Percentiles rank a stretch among this genome's conserved stretches.
Evolutionary conservation across 2,329 filamentous ascomycete genomes (phyloP).

Genomic region (Gremmenia infestans): DNA sequence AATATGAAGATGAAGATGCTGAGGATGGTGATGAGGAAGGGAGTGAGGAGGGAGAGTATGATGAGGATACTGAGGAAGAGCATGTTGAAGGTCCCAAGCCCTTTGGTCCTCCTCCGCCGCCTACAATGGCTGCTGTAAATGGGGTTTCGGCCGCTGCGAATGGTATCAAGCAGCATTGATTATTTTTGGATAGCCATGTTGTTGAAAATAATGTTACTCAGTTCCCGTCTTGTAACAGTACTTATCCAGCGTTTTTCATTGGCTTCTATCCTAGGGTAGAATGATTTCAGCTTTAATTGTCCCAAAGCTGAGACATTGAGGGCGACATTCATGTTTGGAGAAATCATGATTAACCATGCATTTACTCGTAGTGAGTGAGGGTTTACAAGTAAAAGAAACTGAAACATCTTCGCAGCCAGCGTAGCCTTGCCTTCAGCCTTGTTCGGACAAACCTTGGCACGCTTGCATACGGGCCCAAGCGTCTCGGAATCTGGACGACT

Average conservation of each 20-base stretch:
- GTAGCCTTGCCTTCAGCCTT: too few species aligned
- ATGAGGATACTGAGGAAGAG: constrained; percentile 41
- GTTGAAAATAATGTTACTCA: neutral
- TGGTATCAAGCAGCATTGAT: constrained; percentile 27
- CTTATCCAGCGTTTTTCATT: neutral
- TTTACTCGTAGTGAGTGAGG: too few species aligned
- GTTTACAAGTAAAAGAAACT: too few species aligned
- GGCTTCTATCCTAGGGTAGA: neutral
- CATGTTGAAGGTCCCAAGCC: constrained; percentile 28
- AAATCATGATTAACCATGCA: too few species aligned
- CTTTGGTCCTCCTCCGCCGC: constrained; percentile 31
- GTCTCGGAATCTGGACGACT: too few species aligned
- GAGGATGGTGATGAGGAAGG: constrained; percentile 52
- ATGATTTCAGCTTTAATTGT: too few species aligned
- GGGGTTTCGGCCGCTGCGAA: constrained; percentile 20
- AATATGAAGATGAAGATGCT: constrained; percentile 57
- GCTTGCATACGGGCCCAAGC: too few species aligned
- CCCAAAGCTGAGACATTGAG: too few species aligned
- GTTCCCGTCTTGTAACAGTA: neutral
- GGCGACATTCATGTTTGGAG: too few species aligned
- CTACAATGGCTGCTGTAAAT: constrained; percentile 25
- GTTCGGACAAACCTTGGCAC: too few species aligned
- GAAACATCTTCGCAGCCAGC: too few species aligned
- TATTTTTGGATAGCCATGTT: neutral
- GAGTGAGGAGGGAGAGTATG: constrained; percentile 37